Evolutionary conservation across 1,284 basidiomycete species (phyloP), one percentile per base, ranked within the genome.

Genomic region (Sporisorium graminicola): DNA sequence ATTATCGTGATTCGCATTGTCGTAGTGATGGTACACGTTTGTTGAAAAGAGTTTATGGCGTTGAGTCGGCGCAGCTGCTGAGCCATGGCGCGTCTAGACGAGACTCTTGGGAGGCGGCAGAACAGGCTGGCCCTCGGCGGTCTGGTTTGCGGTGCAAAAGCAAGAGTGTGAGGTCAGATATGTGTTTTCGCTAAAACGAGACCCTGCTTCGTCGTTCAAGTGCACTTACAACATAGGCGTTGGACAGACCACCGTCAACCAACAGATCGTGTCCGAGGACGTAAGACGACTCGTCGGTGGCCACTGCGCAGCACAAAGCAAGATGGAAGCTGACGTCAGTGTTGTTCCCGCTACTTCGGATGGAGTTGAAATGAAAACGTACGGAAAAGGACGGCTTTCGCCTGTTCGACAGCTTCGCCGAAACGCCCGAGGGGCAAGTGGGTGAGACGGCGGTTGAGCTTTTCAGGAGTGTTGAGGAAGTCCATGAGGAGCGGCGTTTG

Each of bases 391-490:
- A 93, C 95, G 44, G 91, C 94, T 82, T 92, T 92, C 27, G 96
- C 95, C 79, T 96, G 90, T 86, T 98, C 95, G 77, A 98, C 89
- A 0, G 95, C 95, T 88, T 98, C 94, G 58, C 95, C 95, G 86
- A 98, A 98, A 66, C 95, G 90, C 65, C 96, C 96, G 93, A 98
- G 94, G 2, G 96, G 96, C 31, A 96, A 90, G 86, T 98, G 95
- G 27, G 94, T 91, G 84, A 98, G 86, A 57, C 96, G 90, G 52
- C 95, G 91, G 71, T 97, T 91, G 74, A 92, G 91, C 88, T 98
- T 98, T 89, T 99, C 95, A 47, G 92, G 89, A n/a, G 96, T 98
- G 87, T 98, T 91, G 82, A 99, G 90, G 89, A 95, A 98, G 86
- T 98, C 92, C 95, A 99, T 99, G 33, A 99, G 89, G 35, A 98